Evolutionary conservation across 1,284 basidiomycete species (phyloP).

Genomic region (Schizophyllum amplum): DNA sequence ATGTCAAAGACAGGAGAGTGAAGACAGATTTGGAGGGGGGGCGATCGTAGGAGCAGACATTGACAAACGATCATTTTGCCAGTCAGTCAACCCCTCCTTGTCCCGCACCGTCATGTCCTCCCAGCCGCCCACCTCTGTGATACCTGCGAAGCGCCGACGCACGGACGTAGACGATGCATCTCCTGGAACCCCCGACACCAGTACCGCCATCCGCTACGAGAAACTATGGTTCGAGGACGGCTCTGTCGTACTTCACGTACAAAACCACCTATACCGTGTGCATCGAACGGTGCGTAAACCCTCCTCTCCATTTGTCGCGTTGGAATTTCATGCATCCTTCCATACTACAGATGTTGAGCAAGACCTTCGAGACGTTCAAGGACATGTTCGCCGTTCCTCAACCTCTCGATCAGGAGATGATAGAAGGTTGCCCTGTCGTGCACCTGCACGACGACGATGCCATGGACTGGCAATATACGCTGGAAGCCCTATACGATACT

Average conservation of each 20-base stretch:
- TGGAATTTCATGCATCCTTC: no score
- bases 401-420: background rate
- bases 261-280: conserved; percentile 3
- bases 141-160: background rate
- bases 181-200: no score
- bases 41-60: no score
- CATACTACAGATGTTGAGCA: conserved; percentile 1
- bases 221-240: conserved; percentile 12
- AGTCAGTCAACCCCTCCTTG: no score
- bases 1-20: no score
- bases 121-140: background rate
- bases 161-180: background rate
- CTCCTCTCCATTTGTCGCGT: no score
- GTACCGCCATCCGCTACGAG: background rate
- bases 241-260: conserved; percentile 7
- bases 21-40: no score
- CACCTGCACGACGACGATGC: background rate
- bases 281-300: background rate
- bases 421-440: background rate
- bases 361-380: conserved; percentile 1
- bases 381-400: conserved; percentile 9
- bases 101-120: background rate
- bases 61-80: no score
- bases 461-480: background rate
- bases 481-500: background rate